A percentile compares a stretch with the other conserved stretches of the same genome.
Conservation (phyloP, 768 basidiomycete species). For the Serendipita sp. region DNA sequence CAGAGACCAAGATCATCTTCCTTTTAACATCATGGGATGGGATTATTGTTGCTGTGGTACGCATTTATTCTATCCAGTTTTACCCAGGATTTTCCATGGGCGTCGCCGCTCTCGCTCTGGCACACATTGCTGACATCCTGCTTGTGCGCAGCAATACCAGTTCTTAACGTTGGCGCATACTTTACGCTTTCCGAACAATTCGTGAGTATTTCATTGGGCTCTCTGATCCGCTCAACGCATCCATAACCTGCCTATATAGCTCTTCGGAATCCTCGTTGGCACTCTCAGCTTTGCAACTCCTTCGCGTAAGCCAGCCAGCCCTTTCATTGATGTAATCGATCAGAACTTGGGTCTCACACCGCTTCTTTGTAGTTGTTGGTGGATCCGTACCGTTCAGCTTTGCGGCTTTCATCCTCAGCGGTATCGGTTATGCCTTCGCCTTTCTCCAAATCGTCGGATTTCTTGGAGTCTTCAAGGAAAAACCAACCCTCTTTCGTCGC, state of each 20-base stretch:
- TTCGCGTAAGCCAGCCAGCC: slow-evolving; percentile 11
- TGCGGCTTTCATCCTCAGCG: slow-evolving; percentile 55
- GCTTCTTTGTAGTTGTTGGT: slow-evolving; percentile 49
- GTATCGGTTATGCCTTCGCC: slow-evolving; percentile 60
- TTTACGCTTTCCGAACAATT: slow-evolving; percentile 62
- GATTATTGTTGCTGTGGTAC: slow-evolving; percentile 4
- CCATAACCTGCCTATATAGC: not conserved
- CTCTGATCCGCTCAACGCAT: not conserved
- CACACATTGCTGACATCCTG: not conserved
- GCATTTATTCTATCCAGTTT: not conserved
- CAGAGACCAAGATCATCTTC: not conserved
- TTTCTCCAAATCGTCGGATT: slow-evolving; percentile 70
- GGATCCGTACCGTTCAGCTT: slow-evolving; percentile 58
- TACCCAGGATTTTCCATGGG: not conserved
- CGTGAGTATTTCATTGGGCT: slow-evolving; percentile 14
- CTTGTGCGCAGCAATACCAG: slow-evolving; percentile 44
- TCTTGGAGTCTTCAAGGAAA: slow-evolving; percentile 72
- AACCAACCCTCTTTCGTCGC: slow-evolving; percentile 41
- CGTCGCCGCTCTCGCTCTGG: not conserved
- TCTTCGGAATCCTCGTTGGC: slow-evolving; percentile 45
- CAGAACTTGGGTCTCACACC: not conserved
- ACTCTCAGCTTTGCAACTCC: slow-evolving; percentile 64
- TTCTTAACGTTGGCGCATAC: slow-evolving; percentile 84
- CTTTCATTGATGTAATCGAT: not conserved
- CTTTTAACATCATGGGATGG: slow-evolving; percentile 2